Conservation (phyloP, 2,329 filamentous ascomycete genomes). For the Hypoxylon sp. region DNA sequence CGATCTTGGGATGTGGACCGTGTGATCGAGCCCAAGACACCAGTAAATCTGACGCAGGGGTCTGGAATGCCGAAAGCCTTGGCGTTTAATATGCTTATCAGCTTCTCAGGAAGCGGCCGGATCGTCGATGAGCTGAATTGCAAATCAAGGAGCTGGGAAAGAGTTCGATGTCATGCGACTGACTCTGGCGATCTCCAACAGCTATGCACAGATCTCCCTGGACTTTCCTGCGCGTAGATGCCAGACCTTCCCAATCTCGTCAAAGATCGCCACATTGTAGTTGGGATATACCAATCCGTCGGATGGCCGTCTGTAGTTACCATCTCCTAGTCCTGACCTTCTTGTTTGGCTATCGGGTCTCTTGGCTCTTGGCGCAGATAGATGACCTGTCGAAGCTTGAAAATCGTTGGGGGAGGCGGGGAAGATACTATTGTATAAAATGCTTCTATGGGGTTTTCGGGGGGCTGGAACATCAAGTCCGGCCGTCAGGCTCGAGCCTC, state of each 20-base stretch:
- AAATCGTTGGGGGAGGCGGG: constrained; percentile 30
- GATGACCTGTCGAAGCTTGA: constrained; percentile 17
- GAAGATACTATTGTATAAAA: constrained; percentile 12
- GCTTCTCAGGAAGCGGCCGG: constrained; percentile 26
- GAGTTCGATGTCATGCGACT: constrained; percentile 26
- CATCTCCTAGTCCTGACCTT: constrained; percentile 23
- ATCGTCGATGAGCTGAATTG: constrained; percentile 38
- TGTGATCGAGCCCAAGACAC: constrained; percentile 27
- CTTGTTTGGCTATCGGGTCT: constrained; percentile 26
- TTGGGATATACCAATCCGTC: constrained; percentile 26
- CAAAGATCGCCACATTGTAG: constrained; percentile 24
- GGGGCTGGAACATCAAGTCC: constrained; percentile 22
- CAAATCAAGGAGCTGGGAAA: constrained; percentile 26
- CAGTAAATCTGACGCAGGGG: constrained; percentile 39
- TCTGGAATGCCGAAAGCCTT: constrained; percentile 37
- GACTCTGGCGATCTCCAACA: constrained; percentile 8
- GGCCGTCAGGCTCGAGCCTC: constrained; percentile 33
- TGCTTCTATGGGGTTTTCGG: constrained; percentile 12
- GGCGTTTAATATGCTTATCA: constrained; percentile 39
- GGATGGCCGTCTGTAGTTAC: constrained; percentile 27
- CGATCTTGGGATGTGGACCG: constrained; percentile 28
- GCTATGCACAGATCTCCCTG: constrained; percentile 22
- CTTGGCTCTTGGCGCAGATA: constrained; percentile 30
- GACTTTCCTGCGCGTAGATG: constrained; percentile 11
- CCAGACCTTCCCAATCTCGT: constrained; percentile 39